Conservation (phyloP, 768 basidiomycete species). For the Hygrophoropsis aurantiaca region DNA sequence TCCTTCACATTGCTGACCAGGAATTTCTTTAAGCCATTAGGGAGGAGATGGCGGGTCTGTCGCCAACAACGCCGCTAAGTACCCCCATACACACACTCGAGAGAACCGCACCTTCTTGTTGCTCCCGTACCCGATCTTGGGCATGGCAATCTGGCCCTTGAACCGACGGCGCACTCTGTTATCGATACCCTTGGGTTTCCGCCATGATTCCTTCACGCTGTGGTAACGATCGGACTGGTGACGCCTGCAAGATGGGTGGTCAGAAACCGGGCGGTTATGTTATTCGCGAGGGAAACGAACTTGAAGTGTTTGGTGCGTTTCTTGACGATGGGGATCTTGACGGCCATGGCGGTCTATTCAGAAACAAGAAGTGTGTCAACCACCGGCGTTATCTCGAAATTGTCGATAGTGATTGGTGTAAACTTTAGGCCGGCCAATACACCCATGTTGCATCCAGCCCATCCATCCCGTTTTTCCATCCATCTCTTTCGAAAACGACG, state of each 20-base stretch:
- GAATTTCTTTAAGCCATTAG: slow-evolving; percentile 95
- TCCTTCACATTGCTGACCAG: slow-evolving; percentile 92
- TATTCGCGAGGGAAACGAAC: slow-evolving; percentile 43
- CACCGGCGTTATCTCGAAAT: too few species aligned
- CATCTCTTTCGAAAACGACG: slow-evolving; percentile 1
- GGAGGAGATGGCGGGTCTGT: slow-evolving; percentile 91
- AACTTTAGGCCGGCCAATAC: too few species aligned
- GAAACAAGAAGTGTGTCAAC: not conserved
- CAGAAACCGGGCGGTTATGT: slow-evolving; percentile 1
- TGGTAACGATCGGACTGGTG: slow-evolving; percentile 99
- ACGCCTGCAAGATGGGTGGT: slow-evolving; percentile 54
- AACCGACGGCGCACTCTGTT: slow-evolving; percentile 95
- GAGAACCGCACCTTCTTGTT: slow-evolving; percentile 68
- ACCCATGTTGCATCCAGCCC: slow-evolving; percentile 19
- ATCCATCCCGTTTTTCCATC: slow-evolving; percentile 18
- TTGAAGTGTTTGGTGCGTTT: slow-evolving; percentile 98
- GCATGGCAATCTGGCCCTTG: slow-evolving; percentile 96
- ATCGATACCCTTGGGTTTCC: slow-evolving; percentile 99
- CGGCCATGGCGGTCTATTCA: slow-evolving; percentile 40
- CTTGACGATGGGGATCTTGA: slow-evolving; percentile 79
- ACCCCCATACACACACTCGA: not conserved
- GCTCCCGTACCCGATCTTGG: slow-evolving; percentile 83
- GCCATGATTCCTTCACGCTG: slow-evolving; percentile 97
- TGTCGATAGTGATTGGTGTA: too few species aligned
- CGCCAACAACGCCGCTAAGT: slow-evolving; percentile 6